Evolutionary conservation across 192 early-diverging fungal species (phyloP).

Genomic region (Backusella psychrophila): DNA sequence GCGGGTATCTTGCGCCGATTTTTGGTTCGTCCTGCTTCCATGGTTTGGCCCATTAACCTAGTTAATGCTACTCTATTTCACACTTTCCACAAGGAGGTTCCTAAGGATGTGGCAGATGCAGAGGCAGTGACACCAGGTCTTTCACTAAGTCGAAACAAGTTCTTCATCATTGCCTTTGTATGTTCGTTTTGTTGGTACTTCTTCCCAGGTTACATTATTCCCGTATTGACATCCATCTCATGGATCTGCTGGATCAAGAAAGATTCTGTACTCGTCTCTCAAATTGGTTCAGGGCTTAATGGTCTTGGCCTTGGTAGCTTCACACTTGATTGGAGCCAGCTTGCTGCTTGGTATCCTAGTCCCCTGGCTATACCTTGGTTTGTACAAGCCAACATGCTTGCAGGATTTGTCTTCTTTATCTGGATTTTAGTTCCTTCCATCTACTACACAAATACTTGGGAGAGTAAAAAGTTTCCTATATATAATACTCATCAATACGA

Average conservation of each 20-base stretch:
- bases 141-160: constrained; percentile 34
- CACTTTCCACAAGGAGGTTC: constrained; percentile 38
- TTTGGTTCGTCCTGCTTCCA: constrained; percentile 43
- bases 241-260: constrained; percentile 60
- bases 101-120: constrained; percentile 25
- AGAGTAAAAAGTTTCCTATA: constrained; percentile 56
- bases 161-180: constrained; percentile 44
- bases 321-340: constrained; percentile 72
- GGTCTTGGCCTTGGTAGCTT: constrained; percentile 73
- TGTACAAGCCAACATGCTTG: constrained; percentile 68
- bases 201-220: constrained; percentile 68
- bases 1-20: constrained; percentile 42
- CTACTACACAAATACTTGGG: constrained; percentile 63
- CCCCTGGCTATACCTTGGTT: constrained; percentile 76
- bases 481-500: constrained; percentile 66
- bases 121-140: constrained; percentile 26
- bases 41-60: constrained; percentile 50
- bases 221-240: constrained; percentile 62
- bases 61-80: constrained; percentile 50
- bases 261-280: constrained; percentile 46
- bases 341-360: constrained; percentile 54
- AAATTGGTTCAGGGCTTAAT: constrained; percentile 52
- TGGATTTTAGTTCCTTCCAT: constrained; percentile 73
- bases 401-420: constrained; percentile 68
- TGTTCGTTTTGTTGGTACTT: constrained; percentile 52